Percentiles rank a stretch among this genome's conserved stretches.
Evolutionary conservation across 73 alveolate genomes (phyloP).

Genomic region (Tetrahymena borealis): DNA sequence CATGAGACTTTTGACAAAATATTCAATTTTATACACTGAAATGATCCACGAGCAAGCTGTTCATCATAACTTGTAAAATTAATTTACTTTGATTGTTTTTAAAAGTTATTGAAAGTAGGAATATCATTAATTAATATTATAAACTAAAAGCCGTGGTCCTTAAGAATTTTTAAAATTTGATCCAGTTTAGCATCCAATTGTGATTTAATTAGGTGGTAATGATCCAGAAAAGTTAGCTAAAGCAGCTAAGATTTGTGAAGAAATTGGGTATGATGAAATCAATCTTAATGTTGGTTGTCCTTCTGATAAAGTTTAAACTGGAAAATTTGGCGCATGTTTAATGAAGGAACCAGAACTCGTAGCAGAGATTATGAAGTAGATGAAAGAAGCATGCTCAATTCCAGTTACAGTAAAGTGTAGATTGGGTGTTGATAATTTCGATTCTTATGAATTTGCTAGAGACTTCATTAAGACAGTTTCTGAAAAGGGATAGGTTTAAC

Average conservation of each 20-base stretch:
- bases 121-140: not conserved
- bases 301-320: constrained; percentile 75
- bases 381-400: constrained; percentile 52
- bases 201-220: constrained; percentile 87
- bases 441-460: constrained; percentile 71
- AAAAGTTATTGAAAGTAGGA: no score
- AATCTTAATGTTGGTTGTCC: constrained; percentile 98
- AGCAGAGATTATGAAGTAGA: constrained; percentile 60
- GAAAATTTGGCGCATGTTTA: constrained; percentile 92
- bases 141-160: not conserved
- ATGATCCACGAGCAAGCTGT: not conserved
- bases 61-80: not conserved
- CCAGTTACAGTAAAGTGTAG: constrained; percentile 94
- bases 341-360: constrained; percentile 91
- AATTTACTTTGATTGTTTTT: not conserved
- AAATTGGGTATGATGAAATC: constrained; percentile 76
- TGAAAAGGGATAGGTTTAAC: constrained; percentile 64
- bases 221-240: constrained; percentile 75
- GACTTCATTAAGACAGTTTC: constrained; percentile 68
- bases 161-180: not conserved
- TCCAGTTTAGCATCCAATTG: constrained; percentile 75
- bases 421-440: constrained; percentile 89
- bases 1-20: not conserved
- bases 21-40: not conserved
- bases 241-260: constrained; percentile 72